Evolutionary conservation across 2,329 filamentous ascomycete species (phyloP), one percentile per base, ranked within the genome.

Genomic region (Onygenales sp.): DNA sequence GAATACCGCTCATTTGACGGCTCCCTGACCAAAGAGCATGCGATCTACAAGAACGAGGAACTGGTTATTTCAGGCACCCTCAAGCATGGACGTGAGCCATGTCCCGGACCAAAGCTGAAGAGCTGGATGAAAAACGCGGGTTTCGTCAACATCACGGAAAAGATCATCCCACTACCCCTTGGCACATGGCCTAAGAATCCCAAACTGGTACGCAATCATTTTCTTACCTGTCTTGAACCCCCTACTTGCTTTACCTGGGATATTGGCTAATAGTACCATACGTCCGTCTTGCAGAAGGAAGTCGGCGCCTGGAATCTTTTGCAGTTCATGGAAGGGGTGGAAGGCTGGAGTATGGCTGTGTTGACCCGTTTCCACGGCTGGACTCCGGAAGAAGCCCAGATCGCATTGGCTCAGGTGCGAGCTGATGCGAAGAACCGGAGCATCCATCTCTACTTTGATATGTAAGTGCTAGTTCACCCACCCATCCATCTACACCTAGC

Each of bases 131-230:
- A 55, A 27, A 58, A 61, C 6, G 63, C 61, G 10, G 63, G 64
- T 2, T 66, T 66, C 51, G 53, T 51, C 27, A 57, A 64, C 32
- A 55, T 64, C 33, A 42, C 54, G 9, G 57, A 64, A 43, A 50
- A 60, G 6, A 54, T 61, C 7, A 60, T 60, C 54, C 65, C 65
- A 56, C 53, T 63, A 9, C 59, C 59, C 9, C 36, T 63, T 33
- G 60, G 59, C 8, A 58, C 61, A 6, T 66, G 64, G 63, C 59
- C 64, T 7, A 65, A 64, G 48, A 60, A 66, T 45, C 57, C 56
- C 13, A 59, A 58, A 43, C 42, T 65, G 38, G 53, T 54, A 54
- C 13, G 32, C 33, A 7, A 13, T 17, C 17, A 13, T 17, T n/a
- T 8, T 13, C 21, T 32, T 31, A 5, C 4, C 17, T 27, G 8